phyloP scores from a whole-genome alignment of 78 protist species.

The Protostelium mycophagum region DNA sequence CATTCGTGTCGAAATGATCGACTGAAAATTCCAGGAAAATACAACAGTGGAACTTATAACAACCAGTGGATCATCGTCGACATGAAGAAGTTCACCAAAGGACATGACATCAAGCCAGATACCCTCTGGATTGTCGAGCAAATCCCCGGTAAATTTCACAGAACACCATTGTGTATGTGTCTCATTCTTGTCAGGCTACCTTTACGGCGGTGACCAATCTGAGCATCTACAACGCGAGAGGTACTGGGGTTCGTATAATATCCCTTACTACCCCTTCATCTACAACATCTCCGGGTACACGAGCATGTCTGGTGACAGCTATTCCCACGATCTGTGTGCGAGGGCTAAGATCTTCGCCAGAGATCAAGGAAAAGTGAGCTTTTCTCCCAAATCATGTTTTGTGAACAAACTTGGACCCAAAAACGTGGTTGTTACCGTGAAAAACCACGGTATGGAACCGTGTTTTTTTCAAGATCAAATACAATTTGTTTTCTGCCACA shows the following conservation, averaged over 20 bases:
- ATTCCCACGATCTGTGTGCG: constrained; percentile 43
- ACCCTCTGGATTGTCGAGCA: constrained; percentile 77
- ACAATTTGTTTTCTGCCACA: too few species aligned
- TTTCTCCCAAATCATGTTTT: too few species aligned
- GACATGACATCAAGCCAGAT: constrained; percentile 39
- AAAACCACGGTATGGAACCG: too few species aligned
- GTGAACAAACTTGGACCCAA: too few species aligned
- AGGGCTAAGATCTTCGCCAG: constrained; percentile 53
- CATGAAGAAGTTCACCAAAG: constrained; percentile 55
- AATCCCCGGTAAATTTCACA: too few species aligned
- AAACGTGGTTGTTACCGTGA: too few species aligned
- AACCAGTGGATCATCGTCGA: constrained; percentile 78
- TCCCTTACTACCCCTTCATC: constrained; percentile 71
- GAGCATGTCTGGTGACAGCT: background rate
- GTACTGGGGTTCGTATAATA: constrained; percentile 81
- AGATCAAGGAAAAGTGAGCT: constrained; percentile 40
- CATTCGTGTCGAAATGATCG: constrained; percentile 26
- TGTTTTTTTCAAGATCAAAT: too few species aligned
- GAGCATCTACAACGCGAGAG: constrained; percentile 32
- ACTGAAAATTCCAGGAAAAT: background rate
- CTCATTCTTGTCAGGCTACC: too few species aligned
- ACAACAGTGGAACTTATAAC: constrained; percentile 74
- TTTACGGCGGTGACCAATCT: constrained; percentile 37
- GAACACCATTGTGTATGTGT: too few species aligned
- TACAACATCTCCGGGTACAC: constrained; percentile 66